Conservation (phyloP, 768 basidiomycete genomes). For the Tricholoma saponaceum region DNA sequence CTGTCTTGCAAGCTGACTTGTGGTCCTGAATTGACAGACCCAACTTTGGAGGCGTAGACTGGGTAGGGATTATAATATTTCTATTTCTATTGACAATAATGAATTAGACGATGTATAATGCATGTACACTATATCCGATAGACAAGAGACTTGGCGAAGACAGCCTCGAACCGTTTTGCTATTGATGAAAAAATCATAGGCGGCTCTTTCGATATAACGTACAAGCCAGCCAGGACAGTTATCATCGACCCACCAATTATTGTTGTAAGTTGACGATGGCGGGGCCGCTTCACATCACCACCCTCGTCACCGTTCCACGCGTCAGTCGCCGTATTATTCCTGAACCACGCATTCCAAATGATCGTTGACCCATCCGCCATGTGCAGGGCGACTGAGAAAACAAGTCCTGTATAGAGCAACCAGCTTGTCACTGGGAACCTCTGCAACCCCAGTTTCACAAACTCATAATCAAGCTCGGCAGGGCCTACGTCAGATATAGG, state of each 20-base stretch:
- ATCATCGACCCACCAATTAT: constrained; percentile 34
- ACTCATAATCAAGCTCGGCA: constrained; percentile 78
- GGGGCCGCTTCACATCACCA: constrained; percentile 8
- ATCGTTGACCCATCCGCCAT: constrained; percentile 55
- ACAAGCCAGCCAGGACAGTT: constrained; percentile 56
- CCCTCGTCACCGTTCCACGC: constrained; percentile 9
- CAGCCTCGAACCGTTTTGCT: constrained; percentile 46
- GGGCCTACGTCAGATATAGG: constrained; percentile 64
- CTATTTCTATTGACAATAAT: neutral
- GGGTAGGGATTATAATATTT: neutral
- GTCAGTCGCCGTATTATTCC: constrained; percentile 16
- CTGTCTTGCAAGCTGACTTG: neutral
- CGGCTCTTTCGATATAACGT: constrained; percentile 51
- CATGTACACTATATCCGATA: constrained; percentile 33
- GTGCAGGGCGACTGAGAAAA: constrained; percentile 54
- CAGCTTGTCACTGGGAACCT: constrained; percentile 60
- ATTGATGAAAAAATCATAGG: constrained; percentile 50
- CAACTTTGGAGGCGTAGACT: neutral
- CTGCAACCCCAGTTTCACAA: constrained; percentile 68
- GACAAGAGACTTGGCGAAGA: constrained; percentile 40
- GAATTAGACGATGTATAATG: neutral
- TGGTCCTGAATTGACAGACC: neutral
- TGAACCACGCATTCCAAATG: constrained; percentile 48
- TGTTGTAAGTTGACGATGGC: constrained; percentile 23
- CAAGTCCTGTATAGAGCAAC: constrained; percentile 60